Evolutionary conservation across 257 asterid species (phyloP), one percentile per base, ranked within the genome.

Genomic region (Gynochthodes officinalis): DNA sequence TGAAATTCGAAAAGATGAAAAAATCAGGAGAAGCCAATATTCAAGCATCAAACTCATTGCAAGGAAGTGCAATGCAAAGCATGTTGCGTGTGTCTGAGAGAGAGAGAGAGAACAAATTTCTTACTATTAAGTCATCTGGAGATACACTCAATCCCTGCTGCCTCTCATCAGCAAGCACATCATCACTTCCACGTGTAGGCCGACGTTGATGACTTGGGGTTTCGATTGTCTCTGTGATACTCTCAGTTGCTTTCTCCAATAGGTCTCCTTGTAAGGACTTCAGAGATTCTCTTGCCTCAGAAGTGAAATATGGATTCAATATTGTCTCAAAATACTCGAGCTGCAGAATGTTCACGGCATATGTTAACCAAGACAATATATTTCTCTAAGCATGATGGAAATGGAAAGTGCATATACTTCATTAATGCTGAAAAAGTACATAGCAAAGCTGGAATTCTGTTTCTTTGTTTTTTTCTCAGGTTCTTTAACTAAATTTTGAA

Each of bases 61-160:
- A 13, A 67, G 28, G 27, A 46, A 12, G n/a, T n/a, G n/a, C n/a
- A n/a, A n/a, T n/a, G n/a, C n/a, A n/a, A n/a, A n/a, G n/a, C n/a
- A n/a, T n/a, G n/a, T n/a, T n/a, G n/a, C n/a, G n/a, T n/a, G n/a
- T n/a, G n/a, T n/a, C n/a, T 12, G 53, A 50, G 25, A 23, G 60
- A 57, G 27, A 52, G 49, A 69, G 14, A 65, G 58, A 75, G 43
- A 79, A 48, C 43, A 28, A 55, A 59, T 11, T 69, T 43, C 96
- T 89, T 87, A 93, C 98, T 70, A 95, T 88, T 69, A 95, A 87
- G 89, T 95, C 99, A 84, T 95, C 99, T 0, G 99, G 99, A 57
- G 98, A 95, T 71, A 90, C 89, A 55, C 79, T 70, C 75, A 84
- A 72, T 43, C 89, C 92, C 59, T 91, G 88, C 74, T 83, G 97